phyloP scores from a whole-genome alignment of 768 basidiomycete species.

The Mycena indigotica region DNA sequence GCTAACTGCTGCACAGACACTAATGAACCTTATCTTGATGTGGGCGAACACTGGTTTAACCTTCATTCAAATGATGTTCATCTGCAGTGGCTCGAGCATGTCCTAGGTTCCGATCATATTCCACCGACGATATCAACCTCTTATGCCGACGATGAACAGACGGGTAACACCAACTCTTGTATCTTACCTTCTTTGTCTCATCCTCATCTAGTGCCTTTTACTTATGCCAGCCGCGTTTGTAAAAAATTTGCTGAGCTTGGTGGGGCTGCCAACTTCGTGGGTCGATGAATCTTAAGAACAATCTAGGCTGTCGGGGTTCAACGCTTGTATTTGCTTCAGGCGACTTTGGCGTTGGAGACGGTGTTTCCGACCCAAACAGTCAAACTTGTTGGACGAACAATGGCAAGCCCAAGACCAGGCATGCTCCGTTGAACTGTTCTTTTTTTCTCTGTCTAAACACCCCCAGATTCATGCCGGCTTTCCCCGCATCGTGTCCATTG shows the following conservation, averaged over 20 bases:
- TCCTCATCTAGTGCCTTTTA: slow-evolving; percentile 49
- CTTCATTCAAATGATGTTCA: slow-evolving; percentile 9
- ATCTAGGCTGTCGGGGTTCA: slow-evolving; percentile 65
- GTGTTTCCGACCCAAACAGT: slow-evolving; percentile 51
- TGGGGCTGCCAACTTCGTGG: slow-evolving; percentile 23
- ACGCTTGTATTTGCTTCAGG: slow-evolving; percentile 68
- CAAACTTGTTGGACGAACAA: slow-evolving; percentile 62
- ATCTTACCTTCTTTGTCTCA: background rate
- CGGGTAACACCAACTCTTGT: slow-evolving; percentile 40
- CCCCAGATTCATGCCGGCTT: slow-evolving; percentile 51
- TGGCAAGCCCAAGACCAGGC: slow-evolving; percentile 32
- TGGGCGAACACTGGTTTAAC: slow-evolving; percentile 25
- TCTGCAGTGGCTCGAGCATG: slow-evolving; percentile 61
- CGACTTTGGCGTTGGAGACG: slow-evolving; percentile 71
- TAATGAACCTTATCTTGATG: slow-evolving; percentile 53
- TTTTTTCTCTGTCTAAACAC: background rate
- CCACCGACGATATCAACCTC: slow-evolving; percentile 72
- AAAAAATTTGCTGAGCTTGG: slow-evolving; percentile 64
- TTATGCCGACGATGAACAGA: slow-evolving; percentile 74
- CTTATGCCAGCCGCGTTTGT: slow-evolving; percentile 62
- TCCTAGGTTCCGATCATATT: slow-evolving; percentile 46
- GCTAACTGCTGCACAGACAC: slow-evolving; percentile 31
- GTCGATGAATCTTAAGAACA: background rate
- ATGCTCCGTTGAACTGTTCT: slow-evolving; percentile 44
- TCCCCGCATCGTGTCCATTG: slow-evolving; percentile 64